Conservation (phyloP, 1,139 yeast species). For the Blastobotrys serpentis region DNA sequence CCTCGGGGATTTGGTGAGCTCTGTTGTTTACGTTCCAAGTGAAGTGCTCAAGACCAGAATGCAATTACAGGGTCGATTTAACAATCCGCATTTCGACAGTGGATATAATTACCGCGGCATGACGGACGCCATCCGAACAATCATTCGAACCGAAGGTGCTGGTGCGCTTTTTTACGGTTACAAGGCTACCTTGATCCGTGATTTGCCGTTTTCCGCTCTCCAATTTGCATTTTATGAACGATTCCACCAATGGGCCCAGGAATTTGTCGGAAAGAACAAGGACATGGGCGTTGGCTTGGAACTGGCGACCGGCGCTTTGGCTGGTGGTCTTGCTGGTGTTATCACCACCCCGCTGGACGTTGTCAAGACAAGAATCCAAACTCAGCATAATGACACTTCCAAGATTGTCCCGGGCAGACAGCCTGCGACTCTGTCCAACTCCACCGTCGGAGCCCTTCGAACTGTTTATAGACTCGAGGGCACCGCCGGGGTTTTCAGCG, state of each 20-base stretch:
- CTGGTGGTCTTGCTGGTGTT: slow-evolving; percentile 94
- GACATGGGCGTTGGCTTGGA: slow-evolving; percentile 60
- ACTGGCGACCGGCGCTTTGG: slow-evolving; percentile 85
- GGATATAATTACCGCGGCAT: slow-evolving; percentile 82
- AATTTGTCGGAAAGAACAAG: slow-evolving; percentile 32
- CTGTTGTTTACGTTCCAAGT: slow-evolving; percentile 93
- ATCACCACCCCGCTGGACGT: slow-evolving; percentile 87
- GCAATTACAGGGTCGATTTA: slow-evolving; percentile 84
- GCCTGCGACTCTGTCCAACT: slow-evolving; percentile 36
- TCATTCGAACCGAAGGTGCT: slow-evolving; percentile 67
- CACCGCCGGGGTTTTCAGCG: slow-evolving; percentile 74
- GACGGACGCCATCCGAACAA: slow-evolving; percentile 64
- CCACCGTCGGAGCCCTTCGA: slow-evolving; percentile 63
- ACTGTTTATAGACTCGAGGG: slow-evolving; percentile 77
- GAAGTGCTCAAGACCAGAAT: slow-evolving; percentile 93
- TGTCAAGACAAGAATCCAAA: slow-evolving; percentile 88
- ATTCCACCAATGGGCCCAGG: slow-evolving; percentile 47
- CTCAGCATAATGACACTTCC: slow-evolving; percentile 44
- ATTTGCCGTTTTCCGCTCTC: slow-evolving; percentile 90
- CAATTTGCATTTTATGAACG: slow-evolving; percentile 95
- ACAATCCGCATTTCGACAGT: slow-evolving; percentile 73
- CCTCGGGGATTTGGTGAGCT: slow-evolving; percentile 85
- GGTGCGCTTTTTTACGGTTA: slow-evolving; percentile 83
- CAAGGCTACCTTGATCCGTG: slow-evolving; percentile 88
- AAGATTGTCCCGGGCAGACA: slow-evolving; percentile 12